Conservation (phyloP, 176 grass and related monocot species). For the Carex myosuroides region DNA sequence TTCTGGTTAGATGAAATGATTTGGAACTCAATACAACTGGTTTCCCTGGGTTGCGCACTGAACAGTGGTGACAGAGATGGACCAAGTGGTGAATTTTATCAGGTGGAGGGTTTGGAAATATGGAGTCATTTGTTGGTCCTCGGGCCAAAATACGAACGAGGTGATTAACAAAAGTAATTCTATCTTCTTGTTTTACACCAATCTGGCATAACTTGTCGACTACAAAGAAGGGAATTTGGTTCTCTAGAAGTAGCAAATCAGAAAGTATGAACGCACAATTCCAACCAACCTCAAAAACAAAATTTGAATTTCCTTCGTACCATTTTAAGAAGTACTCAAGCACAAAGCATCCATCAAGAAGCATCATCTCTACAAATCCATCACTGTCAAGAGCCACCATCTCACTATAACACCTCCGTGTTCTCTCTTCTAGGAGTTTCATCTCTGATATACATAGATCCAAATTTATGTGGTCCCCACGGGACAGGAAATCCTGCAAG, state of each 20-base stretch:
- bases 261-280: neutral
- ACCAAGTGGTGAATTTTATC: conserved; percentile 11
- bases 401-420: conserved; percentile 13
- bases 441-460: conserved; percentile 19
- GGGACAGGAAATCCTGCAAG: conserved; percentile 8
- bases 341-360: conserved; percentile 23
- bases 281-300: neutral
- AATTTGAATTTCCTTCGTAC: neutral
- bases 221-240: conserved; percentile 14
- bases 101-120: neutral
- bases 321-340: conserved; percentile 17
- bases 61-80: neutral
- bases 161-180: neutral
- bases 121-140: neutral
- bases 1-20: neutral
- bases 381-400: neutral
- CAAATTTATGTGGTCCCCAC: neutral
- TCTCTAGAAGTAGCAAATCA: conserved; percentile 7
- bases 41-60: neutral
- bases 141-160: neutral
- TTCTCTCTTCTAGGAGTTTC: neutral
- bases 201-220: conserved; percentile 13
- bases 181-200: too few relatives aligned
- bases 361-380: conserved; percentile 20
- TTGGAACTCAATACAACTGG: neutral